Conservation (phyloP, 805 yeast species). For the Kodamaea leandrae region DNA sequence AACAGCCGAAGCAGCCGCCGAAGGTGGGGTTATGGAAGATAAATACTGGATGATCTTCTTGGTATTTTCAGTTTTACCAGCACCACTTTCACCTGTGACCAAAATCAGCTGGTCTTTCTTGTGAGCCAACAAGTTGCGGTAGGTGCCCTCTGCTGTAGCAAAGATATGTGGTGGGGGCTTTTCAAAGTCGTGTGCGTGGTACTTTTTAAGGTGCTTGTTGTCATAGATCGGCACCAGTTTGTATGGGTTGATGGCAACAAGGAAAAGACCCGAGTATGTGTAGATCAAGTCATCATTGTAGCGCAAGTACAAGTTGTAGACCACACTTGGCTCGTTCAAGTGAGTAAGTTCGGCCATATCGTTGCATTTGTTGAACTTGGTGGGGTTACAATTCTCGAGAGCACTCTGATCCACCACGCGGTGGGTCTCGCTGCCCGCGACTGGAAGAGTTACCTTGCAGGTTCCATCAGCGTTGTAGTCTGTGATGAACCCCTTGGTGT, state of each 20-base stretch:
- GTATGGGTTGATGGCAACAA: constrained; percentile 96
- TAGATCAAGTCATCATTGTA: constrained; percentile 78
- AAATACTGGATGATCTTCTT: constrained; percentile 91
- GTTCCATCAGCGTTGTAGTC: constrained; percentile 39
- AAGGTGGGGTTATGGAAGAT: constrained; percentile 61
- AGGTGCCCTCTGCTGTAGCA: constrained; percentile 86
- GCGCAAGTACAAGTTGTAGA: constrained; percentile 75
- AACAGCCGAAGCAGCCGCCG: constrained; percentile 6
- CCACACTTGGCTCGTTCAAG: constrained; percentile 93
- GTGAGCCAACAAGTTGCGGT: constrained; percentile 65
- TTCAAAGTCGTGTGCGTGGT: constrained; percentile 41
- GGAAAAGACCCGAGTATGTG: constrained; percentile 91
- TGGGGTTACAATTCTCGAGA: constrained; percentile 75
- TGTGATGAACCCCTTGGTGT: constrained; percentile 58
- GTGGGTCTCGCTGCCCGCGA: constrained; percentile 42
- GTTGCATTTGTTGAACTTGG: constrained; percentile 82
- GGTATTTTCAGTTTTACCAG: constrained; percentile 97
- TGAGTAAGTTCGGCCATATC: constrained; percentile 96
- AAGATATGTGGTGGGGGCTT: constrained; percentile 79
- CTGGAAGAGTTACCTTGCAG: constrained; percentile 35
- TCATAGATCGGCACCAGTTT: constrained; percentile 69
- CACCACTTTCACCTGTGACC: constrained; percentile 99
- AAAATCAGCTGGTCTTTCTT: constrained; percentile 81
- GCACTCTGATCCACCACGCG: constrained; percentile 42
- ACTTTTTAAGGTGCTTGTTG: constrained; percentile 51